Conservation (phyloP, 2,329 filamentous ascomycete genomes). For the Xylaria polymorpha region DNA sequence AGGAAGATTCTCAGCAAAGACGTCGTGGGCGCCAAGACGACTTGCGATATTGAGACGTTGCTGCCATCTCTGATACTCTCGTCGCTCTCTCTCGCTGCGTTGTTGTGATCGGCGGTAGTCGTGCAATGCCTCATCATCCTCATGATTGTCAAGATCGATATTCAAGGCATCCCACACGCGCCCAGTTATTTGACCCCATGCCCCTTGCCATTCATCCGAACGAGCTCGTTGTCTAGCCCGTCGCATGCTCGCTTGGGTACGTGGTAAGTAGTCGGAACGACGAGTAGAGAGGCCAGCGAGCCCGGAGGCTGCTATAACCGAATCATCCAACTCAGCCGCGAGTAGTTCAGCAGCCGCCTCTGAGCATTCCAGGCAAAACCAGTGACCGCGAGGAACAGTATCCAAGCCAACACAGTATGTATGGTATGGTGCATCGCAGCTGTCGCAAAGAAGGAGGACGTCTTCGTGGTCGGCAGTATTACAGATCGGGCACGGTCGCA, state of each 20-base stretch:
- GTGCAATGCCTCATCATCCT: constrained; percentile 73
- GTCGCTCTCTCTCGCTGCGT: constrained; percentile 63
- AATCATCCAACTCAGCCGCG: constrained; percentile 52
- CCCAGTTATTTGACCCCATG: constrained; percentile 76
- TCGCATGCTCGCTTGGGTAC: constrained; percentile 69
- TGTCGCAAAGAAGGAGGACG: constrained; percentile 87
- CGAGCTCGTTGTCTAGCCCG: constrained; percentile 71
- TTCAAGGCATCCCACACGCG: constrained; percentile 75
- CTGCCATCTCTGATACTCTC: constrained; percentile 80
- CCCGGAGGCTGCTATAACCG: constrained; percentile 39
- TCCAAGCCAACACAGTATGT: constrained; percentile 91
- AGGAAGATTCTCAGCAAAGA: constrained; percentile 73
- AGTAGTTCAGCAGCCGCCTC: constrained; percentile 59
- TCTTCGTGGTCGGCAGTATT: constrained; percentile 83
- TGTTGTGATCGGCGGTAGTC: constrained; percentile 65
- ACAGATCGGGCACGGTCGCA: constrained; percentile 85
- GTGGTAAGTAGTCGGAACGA: constrained; percentile 58
- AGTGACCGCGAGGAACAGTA: constrained; percentile 78
- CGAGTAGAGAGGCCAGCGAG: constrained; percentile 44
- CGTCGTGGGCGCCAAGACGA: constrained; percentile 78
- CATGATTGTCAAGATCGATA: constrained; percentile 86
- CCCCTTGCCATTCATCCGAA: constrained; percentile 87
- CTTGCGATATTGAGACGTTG: constrained; percentile 84
- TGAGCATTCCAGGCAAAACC: constrained; percentile 89
- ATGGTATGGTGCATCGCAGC: constrained; percentile 90